A percentile compares a stretch with the other conserved stretches of the same genome.
Conservation (phyloP, 2,329 filamentous ascomycete species). For the Fonsecaea monophora region DNA sequence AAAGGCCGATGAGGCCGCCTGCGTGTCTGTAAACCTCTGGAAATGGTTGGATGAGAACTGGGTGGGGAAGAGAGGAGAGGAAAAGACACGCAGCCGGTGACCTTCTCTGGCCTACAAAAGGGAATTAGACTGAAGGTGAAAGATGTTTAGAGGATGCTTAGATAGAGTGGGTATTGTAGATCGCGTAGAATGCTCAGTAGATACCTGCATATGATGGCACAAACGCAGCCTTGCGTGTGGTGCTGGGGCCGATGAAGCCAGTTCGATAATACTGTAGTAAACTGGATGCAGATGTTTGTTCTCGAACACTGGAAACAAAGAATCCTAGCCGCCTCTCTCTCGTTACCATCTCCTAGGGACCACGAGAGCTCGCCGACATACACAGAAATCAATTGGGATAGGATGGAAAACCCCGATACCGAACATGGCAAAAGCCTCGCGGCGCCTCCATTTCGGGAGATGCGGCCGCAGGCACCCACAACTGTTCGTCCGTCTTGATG, state of each 20-base stretch:
- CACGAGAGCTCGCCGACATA: neutral
- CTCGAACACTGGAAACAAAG: neutral
- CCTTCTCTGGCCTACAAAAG: neutral
- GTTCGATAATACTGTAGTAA: neutral
- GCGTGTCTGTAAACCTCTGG: neutral
- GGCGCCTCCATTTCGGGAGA: neutral
- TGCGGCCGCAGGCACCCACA: neutral
- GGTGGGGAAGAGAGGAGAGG: neutral
- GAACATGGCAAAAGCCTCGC: neutral
- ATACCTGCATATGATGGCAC: neutral
- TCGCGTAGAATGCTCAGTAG: too few species aligned
- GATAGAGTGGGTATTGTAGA: too few species aligned
- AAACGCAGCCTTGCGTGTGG: neutral
- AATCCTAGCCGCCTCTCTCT: neutral
- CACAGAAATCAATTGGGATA: neutral
- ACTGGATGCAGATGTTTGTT: neutral
- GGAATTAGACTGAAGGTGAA: neutral
- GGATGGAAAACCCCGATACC: neutral
- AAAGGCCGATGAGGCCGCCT: neutral
- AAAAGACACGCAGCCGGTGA: neutral
- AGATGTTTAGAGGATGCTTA: neutral
- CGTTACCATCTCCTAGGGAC: neutral
- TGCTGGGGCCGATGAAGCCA: too few species aligned
- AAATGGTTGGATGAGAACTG: too few species aligned
- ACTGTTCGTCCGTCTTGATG: neutral